Base-by-base conservation (phyloP, 371 early-diverging fungal genomes). In the Zancudomyces culisetae region DNA sequence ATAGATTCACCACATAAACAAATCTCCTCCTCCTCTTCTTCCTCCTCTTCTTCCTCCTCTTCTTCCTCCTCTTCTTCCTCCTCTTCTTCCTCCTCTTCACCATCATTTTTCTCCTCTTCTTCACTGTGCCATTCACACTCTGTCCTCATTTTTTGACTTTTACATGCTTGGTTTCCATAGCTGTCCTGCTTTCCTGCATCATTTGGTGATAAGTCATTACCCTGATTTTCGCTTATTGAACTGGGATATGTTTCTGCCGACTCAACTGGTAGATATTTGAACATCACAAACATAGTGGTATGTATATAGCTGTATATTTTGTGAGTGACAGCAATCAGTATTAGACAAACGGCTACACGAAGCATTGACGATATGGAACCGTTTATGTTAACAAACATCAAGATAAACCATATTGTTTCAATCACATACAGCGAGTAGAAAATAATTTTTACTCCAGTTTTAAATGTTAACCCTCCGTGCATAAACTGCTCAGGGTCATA, bases 381-480 rank as follows among this genome's bases (percentile, higher is more conserved):
- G 13, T 60, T 54, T 10, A 59, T 42, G 49, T 74, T 70, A 42
- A 79, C 66, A 39, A 79, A 71, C 62, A 83, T 80, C 46, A 83
- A 59, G n/a, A 81, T 80, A 52, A 80, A 66, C 67, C 82, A 66
- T 3, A 79, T 79, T 4, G 81, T 57, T 61, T 82, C 75, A 55
- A 74, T 77, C 22, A 83, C 75, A 45, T 74, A 80, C 50, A 84
- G 56, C 29, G 83, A 83, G 13, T 74, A 66, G 52, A 73, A 80
- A 19, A 78, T 65, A 52, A 84, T 81, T 51, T 73, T 68, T 45
- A 84, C 69, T 3, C 79, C 71, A 24, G 71, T 56, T 2, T 81
- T 79, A 61, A 79, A 84, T 30, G 76, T 73, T 39, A 78, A 67
- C 2, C 86, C 86, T 8, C 79, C 83, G 0, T 78, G 71, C 45